Conservation (phyloP, 1,284 basidiomycete genomes). For the Macrocybe sp. region DNA sequence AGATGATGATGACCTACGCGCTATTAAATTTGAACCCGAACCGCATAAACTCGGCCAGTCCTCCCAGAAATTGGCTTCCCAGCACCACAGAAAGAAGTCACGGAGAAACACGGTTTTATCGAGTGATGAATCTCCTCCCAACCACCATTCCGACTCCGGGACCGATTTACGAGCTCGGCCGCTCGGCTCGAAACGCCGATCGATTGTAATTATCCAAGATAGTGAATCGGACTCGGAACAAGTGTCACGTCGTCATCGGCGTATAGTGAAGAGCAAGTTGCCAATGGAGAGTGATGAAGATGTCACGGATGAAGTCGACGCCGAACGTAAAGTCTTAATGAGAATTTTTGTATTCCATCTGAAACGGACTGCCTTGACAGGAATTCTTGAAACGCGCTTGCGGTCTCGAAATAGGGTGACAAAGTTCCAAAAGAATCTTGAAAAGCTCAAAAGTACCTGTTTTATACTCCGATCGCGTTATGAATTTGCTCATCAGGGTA, state of each 20-base stretch:
- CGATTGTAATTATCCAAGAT: not conserved
- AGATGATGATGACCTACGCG: constrained; percentile 40
- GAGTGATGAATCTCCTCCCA: too few species aligned
- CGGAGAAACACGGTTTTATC: too few species aligned
- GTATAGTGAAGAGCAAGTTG: constrained; percentile 10
- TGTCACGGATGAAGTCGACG: constrained; percentile 53
- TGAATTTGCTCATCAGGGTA: not conserved
- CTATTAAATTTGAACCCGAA: constrained; percentile 43
- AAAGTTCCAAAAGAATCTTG: constrained; percentile 57
- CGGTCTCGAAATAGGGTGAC: constrained; percentile 57
- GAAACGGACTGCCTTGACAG: constrained; percentile 27
- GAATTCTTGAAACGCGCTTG: constrained; percentile 58
- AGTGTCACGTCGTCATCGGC: constrained; percentile 23
- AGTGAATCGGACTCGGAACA: constrained; percentile 28
- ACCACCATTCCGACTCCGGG: too few species aligned
- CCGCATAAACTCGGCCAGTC: not conserved
- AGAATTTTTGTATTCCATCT: not conserved
- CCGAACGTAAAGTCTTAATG: constrained; percentile 32
- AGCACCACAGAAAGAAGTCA: too few species aligned
- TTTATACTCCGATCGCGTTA: not conserved
- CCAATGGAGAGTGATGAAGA: constrained; percentile 40
- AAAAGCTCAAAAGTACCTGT: constrained; percentile 51
- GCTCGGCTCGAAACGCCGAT: too few species aligned
- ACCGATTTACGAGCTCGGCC: too few species aligned
- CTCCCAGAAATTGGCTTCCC: too few species aligned